Percentiles rank a stretch among this genome's conserved stretches.
These are phyloP conservation scores for Penicillium taxi DNA, from an alignment of 495 filamentous ascomycete genomes.

Conservation along the genomic window DNA sequence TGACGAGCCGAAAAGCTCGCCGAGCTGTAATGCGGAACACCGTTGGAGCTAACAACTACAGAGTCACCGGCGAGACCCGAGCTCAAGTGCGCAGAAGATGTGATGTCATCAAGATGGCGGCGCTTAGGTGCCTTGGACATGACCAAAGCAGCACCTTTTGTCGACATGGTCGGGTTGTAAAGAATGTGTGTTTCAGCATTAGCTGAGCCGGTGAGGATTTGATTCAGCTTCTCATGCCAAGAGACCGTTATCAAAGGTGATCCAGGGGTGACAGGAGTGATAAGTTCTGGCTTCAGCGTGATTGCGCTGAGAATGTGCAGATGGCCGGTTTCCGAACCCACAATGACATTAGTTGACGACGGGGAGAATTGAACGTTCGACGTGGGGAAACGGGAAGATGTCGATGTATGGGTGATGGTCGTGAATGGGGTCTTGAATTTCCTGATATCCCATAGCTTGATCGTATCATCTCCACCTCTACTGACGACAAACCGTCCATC, in stretches of 20 bases:
- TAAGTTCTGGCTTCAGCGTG: slow-evolving; percentile 72
- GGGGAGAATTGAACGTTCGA: slow-evolving; percentile 86
- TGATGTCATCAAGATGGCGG: slow-evolving; percentile 86
- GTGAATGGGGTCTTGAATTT: slow-evolving; percentile 88
- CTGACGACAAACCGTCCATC: slow-evolving; percentile 88
- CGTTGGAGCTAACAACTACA: slow-evolving; percentile 53
- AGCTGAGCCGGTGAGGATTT: slow-evolving; percentile 88
- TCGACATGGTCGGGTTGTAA: slow-evolving; percentile 77
- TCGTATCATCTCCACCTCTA: slow-evolving; percentile 79
- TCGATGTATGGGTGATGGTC: slow-evolving; percentile 70
- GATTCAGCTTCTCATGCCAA: slow-evolving; percentile 93
- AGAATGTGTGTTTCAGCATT: slow-evolving; percentile 84
- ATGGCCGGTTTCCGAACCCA: slow-evolving; percentile 77
- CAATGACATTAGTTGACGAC: slow-evolving; percentile 70
- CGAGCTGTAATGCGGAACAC: slow-evolving; percentile 39
- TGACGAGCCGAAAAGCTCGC: slow-evolving; percentile 55
- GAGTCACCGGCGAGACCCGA: slow-evolving; percentile 75
- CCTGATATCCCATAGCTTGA: slow-evolving; percentile 90
- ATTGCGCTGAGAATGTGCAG: slow-evolving; percentile 90
- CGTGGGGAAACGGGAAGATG: slow-evolving; percentile 71
- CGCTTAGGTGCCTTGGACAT: slow-evolving; percentile 92
- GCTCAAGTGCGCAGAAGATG: slow-evolving; percentile 71
- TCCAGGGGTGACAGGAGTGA: slow-evolving; percentile 77
- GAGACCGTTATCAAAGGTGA: slow-evolving; percentile 73
- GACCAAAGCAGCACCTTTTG: slow-evolving; percentile 72